These are phyloP conservation scores for Podospora pseudocomata DNA, from an alignment of 495 filamentous ascomycete genomes.

Conservation along the genomic window DNA sequence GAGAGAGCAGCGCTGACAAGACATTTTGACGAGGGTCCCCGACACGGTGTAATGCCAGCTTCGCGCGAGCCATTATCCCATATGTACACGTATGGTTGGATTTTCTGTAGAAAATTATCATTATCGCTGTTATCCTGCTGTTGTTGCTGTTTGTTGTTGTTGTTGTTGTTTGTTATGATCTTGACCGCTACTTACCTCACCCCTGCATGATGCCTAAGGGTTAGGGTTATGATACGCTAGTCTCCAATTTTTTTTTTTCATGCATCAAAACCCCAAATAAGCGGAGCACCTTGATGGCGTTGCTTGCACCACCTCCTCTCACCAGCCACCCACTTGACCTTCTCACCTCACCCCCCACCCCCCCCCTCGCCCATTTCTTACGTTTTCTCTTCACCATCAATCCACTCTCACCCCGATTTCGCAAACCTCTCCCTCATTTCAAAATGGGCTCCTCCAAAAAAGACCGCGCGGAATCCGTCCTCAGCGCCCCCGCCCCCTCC, in stretches of 20 bases:
- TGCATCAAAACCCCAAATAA: neutral
- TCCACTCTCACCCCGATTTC: neutral
- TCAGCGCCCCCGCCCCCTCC: neutral
- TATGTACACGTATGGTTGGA: neutral
- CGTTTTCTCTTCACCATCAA: neutral
- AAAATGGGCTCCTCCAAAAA: neutral
- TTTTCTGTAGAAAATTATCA: neutral
- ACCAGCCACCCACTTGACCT: neutral
- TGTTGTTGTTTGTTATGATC: no score
- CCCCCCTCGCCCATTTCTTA: neutral
- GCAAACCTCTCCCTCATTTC: neutral
- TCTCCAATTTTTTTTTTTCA: constrained; percentile 8
- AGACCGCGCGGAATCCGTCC: neutral
- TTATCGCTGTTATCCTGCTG: neutral
- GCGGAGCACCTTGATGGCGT: constrained; percentile 12
- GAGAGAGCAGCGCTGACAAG: neutral
- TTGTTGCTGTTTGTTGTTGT: neutral
- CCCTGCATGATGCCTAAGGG: neutral
- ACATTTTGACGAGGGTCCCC: neutral
- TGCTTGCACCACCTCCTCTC: neutral
- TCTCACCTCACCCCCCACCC: neutral
- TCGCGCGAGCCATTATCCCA: no score
- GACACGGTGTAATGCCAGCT: neutral
- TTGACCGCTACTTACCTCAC: no score
- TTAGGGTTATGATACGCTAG: constrained; percentile 8